Conservation (phyloP, 192 early-diverging fungal genomes). For the Thoreauomyces humboldtii region DNA sequence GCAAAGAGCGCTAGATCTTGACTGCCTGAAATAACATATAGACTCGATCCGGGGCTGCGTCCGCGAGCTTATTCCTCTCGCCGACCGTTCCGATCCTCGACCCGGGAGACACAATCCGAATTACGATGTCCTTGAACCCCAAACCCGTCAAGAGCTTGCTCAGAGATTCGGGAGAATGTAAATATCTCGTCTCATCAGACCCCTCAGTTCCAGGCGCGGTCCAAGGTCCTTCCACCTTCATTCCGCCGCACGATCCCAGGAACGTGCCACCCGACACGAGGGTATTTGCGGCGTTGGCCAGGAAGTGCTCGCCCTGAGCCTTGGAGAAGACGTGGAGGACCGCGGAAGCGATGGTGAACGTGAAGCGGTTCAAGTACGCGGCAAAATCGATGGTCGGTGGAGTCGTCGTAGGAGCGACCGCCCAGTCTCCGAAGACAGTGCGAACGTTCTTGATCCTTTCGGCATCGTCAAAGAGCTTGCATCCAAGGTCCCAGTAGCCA, state of each 20-base stretch:
- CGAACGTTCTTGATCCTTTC: background rate
- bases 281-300: background rate
- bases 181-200: too few species aligned
- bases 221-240: background rate
- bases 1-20: too few species aligned
- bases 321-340: conserved; percentile 17
- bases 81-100: too few species aligned
- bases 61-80: too few species aligned
- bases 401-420: background rate
- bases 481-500: conserved; percentile 34
- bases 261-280: background rate
- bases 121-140: too few species aligned
- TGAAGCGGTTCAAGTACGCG: background rate
- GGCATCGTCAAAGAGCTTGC: conserved; percentile 11
- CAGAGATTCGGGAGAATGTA: background rate
- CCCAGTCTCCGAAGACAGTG: conserved; percentile 24
- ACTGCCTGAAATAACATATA: too few species aligned
- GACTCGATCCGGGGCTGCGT: too few species aligned
- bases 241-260: conserved; percentile 7
- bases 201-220: too few species aligned
- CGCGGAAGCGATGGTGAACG: background rate
- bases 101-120: too few species aligned
- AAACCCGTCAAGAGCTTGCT: background rate
- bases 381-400: background rate
- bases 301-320: background rate